phyloP scores from a whole-genome alignment of 495 filamentous ascomycete genomes.

The Durotheca rogersii region DNA sequence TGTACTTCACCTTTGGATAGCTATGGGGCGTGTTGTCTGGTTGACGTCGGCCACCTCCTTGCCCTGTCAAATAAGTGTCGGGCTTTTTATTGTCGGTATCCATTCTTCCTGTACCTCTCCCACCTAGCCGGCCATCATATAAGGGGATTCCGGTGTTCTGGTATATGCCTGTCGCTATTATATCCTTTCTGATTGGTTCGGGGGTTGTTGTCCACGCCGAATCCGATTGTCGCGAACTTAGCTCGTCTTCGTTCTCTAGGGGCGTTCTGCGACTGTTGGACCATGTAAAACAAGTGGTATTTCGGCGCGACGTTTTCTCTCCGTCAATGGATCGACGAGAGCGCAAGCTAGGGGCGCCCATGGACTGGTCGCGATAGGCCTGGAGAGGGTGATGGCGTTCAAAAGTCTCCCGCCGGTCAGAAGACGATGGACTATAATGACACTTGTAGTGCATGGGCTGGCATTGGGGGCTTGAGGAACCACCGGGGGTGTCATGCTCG shows the following conservation, averaged over 20 bases:
- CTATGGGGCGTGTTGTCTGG: not conserved
- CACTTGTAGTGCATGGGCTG: not conserved
- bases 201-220: slow-evolving; percentile 22
- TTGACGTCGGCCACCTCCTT: not conserved
- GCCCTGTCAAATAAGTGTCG: not conserved
- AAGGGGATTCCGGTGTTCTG: slow-evolving; percentile 17
- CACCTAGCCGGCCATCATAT: slow-evolving; percentile 6
- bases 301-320: slow-evolving; percentile 8
- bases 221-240: slow-evolving; percentile 1
- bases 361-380: not conserved
- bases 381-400: not conserved
- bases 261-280: slow-evolving; percentile 29
- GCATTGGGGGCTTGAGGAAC: not conserved
- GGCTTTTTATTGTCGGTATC: not conserved
- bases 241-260: not conserved
- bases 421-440: not conserved
- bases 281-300: slow-evolving; percentile 38
- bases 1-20: slow-evolving; percentile 15
- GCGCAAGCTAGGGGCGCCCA: not conserved
- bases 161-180: slow-evolving; percentile 32
- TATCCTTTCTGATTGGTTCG: slow-evolving; percentile 14
- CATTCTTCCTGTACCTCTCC: not conserved
- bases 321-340: not conserved
- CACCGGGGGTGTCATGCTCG: not conserved
- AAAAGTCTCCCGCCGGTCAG: not conserved